phyloP scores from a whole-genome alignment of 257 asterid species.

The Forsythia viridissima region DNA sequence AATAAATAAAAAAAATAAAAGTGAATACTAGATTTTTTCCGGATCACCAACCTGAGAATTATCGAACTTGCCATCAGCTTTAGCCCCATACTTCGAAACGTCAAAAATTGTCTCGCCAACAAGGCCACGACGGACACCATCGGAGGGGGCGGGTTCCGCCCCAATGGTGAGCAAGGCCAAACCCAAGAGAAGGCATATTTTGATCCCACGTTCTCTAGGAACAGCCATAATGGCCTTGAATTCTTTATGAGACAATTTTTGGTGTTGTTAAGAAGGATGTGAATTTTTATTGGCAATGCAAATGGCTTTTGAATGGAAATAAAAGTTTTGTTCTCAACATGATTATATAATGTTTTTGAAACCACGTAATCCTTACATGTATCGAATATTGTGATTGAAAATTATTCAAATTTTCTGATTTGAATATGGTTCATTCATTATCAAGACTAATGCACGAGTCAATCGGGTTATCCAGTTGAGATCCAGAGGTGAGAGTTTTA shows the following conservation, averaged over 20 bases:
- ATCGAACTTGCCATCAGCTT: constrained; percentile 40
- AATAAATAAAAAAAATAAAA: background rate
- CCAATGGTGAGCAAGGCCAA: constrained; percentile 31
- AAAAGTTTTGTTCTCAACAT: background rate
- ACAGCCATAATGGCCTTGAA: constrained; percentile 21
- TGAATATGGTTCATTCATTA: background rate
- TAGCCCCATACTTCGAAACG: constrained; percentile 59
- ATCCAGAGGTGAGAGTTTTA: background rate
- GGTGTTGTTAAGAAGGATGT: constrained; percentile 2
- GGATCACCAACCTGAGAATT: constrained; percentile 35
- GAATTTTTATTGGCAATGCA: background rate
- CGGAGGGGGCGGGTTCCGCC: constrained; percentile 24
- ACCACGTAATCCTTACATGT: background rate
- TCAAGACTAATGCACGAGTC: background rate
- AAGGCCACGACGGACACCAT: constrained; percentile 29
- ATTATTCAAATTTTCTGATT: background rate
- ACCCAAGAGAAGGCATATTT: constrained; percentile 18
- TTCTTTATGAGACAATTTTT: constrained; percentile 10
- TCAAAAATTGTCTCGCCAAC: constrained; percentile 54
- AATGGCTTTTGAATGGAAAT: background rate
- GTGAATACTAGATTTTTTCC: background rate
- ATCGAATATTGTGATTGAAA: background rate
- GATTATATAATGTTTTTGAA: background rate
- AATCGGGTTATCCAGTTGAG: background rate
- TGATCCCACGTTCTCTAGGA: background rate